These are phyloP conservation scores for Emmonsia crescens DNA, from an alignment of 2,329 filamentous ascomycete species.

Conservation along the genomic window DNA sequence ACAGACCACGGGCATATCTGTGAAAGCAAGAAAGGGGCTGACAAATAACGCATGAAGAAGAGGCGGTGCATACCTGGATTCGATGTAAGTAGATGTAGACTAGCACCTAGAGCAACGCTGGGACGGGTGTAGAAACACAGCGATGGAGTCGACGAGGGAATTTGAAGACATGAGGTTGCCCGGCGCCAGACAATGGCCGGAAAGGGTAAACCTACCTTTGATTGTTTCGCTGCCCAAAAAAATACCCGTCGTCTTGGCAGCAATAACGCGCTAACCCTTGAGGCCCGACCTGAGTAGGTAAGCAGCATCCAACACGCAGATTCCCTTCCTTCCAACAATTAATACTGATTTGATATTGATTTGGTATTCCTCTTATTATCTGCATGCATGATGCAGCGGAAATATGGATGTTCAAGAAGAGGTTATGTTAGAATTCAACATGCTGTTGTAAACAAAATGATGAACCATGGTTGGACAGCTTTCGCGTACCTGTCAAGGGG, in stretches of 20 bases:
- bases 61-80: neutral
- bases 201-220: slow-evolving; percentile 4
- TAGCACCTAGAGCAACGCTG: neutral
- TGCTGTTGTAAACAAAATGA: neutral
- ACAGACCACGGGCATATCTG: neutral
- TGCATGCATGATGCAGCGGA: neutral
- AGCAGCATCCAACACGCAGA: neutral
- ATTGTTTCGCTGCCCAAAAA: slow-evolving; percentile 4
- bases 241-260: neutral
- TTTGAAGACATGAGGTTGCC: neutral
- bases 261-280: no score
- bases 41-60: neutral
- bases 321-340: neutral
- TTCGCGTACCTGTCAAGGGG: neutral
- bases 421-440: no score
- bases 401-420: neutral
- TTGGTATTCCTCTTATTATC: no score
- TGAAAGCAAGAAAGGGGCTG: neutral
- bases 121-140: neutral
- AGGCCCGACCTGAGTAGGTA: neutral
- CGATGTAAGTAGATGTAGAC: neutral
- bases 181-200: neutral
- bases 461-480: neutral
- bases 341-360: neutral
- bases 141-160: neutral